Evolutionary conservation across 2,329 filamentous ascomycete species (phyloP), one percentile per base, ranked within the genome.

Genomic region (Pseudocercospora musae): DNA sequence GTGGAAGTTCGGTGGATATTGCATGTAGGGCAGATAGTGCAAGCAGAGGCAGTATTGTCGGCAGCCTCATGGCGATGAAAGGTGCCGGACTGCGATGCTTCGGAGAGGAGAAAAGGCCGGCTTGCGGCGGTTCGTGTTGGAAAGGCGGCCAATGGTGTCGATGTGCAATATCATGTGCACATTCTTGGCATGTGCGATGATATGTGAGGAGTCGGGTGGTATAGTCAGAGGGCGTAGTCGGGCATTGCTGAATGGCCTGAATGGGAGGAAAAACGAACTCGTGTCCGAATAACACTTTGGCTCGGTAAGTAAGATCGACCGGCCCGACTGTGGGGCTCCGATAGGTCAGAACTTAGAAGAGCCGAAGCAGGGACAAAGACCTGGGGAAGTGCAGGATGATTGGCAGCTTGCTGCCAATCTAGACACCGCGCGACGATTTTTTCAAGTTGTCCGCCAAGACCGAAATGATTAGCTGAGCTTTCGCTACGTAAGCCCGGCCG

Each of bases 21-120:
- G 59, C 54, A 52, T 37, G 40, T 23, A 62, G 59, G 40, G 66
- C 58, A 40, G 58, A 27, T 8, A 31, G 46, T n/a, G 54, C 54
- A 37, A 66, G 61, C 52, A 61, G 55, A 31, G 25, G 15, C 15
- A 52, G 25, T n/a, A 25, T n/a, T 23, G 11, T 29, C 11, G 5
- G 25, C 48, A 52, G 23, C 48, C 48, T 52, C 48, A 52, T 52
- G 23, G 15, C 48, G 37, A 40, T 15, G 15, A 40, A 18, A 27
- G 48, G 44, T 48, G 44, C 23, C 48, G 48, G 48, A 15, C 1
- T 23, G 25, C 21, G 15, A 29, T 13, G 48, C 21, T 27, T 27
- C 23, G 48, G 15, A 25, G 27, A 23, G 13, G 20, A n/a, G 9
- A 15, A 23, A 52, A 25, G 31, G 21, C 48, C 48, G 21, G 25